phyloP scores from a whole-genome alignment of 116 monocot species.

The Phalaenopsis hybrid region DNA sequence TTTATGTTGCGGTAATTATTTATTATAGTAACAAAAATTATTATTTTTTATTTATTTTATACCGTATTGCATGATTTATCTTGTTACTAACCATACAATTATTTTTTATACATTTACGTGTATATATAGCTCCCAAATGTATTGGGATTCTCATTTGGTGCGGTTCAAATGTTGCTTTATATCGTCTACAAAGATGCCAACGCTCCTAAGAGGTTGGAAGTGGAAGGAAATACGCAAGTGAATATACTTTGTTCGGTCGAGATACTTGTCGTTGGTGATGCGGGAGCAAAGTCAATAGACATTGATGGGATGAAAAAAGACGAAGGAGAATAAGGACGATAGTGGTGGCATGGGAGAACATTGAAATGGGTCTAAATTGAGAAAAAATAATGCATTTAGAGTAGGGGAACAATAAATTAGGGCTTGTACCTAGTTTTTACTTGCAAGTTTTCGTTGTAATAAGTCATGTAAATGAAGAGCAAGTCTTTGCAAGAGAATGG shows the following conservation, averaged over 20 bases:
- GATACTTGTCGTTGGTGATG: no score
- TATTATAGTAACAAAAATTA: no score
- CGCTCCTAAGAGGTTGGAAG: neutral
- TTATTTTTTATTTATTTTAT: no score
- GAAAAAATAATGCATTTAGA: neutral
- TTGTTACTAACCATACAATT: neutral
- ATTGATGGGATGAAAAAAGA: neutral
- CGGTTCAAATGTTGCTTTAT: constrained; percentile 11
- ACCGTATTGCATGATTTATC: neutral
- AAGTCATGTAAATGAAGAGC: no score
- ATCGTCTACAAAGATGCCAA: constrained; percentile 8
- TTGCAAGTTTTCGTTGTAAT: neutral
- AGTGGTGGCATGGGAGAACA: neutral
- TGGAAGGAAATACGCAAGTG: constrained; percentile 2
- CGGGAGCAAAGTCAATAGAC: no score
- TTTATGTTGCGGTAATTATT: constrained; percentile 28
- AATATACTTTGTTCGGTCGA: neutral
- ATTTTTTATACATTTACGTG: neutral
- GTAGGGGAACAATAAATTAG: neutral
- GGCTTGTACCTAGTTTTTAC: neutral
- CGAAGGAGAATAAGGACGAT: neutral
- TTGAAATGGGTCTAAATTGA: constrained; percentile 9
- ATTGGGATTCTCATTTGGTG: constrained; percentile 12
- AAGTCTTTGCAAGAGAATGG: no score
- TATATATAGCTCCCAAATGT: constrained; percentile 5